These are phyloP conservation scores for Cordyceps sp. DNA, from an alignment of 2,329 filamentous ascomycete genomes.

Conservation along the genomic window DNA sequence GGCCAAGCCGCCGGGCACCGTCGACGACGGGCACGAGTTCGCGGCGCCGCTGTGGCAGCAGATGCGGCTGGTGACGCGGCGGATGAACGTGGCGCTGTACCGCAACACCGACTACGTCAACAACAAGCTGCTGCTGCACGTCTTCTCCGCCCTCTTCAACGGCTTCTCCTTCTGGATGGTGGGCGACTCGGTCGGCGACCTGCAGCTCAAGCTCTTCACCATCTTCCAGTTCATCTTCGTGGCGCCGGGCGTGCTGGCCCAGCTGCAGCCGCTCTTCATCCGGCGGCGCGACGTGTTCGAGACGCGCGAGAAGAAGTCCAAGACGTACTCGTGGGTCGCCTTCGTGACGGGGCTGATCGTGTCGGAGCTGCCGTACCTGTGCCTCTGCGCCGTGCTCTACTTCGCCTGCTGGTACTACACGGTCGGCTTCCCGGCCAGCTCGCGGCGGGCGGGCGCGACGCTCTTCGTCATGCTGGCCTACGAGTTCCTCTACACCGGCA, in stretches of 20 bases:
- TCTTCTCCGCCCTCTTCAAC: conserved; percentile 59
- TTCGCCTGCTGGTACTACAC: conserved; percentile 77
- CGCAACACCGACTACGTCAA: too few relatives aligned
- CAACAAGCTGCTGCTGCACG: too few relatives aligned
- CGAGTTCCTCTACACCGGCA: conserved; percentile 67
- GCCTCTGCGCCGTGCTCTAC: conserved; percentile 66
- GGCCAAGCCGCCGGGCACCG: too few relatives aligned
- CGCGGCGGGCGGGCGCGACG: conserved; percentile 62
- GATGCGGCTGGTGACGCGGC: too few relatives aligned
- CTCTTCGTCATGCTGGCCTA: conserved; percentile 75
- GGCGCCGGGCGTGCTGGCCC: conserved; percentile 67
- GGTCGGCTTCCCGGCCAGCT: conserved; percentile 49
- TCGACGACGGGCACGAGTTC: too few relatives aligned
- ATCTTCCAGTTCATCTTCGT: conserved; percentile 92
- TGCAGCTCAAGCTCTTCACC: conserved; percentile 78
- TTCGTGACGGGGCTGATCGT: conserved; percentile 67
- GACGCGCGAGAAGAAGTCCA: conserved; percentile 71
- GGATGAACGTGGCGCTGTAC: too few relatives aligned
- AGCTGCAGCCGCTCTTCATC: conserved; percentile 69
- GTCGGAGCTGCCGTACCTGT: conserved; percentile 70
- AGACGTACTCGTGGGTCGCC: conserved; percentile 69
- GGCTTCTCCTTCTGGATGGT: conserved; percentile 69
- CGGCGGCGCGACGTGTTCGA: conserved; percentile 66
- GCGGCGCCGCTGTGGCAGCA: too few relatives aligned
- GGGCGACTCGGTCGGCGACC: conserved; percentile 54